Evolutionary conservation across 129 eudicot genomes (phyloP), one percentile per base, ranked within the genome.

Genomic region (Artemisia annua): DNA sequence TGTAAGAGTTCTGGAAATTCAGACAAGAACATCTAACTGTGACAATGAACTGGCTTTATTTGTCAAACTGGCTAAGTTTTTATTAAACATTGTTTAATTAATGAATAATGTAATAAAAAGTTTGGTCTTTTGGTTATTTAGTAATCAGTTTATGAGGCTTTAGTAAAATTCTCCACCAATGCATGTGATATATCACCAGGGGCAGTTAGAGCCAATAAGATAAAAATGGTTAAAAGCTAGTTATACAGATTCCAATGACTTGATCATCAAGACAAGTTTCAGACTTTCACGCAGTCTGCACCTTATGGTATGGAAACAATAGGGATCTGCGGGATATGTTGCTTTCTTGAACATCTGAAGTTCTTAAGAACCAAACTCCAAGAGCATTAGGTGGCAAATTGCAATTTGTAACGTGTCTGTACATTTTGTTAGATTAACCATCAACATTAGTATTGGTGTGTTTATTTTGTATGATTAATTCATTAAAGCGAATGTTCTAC

Each of bases 401-500:
- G 10, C 46, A 39, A 7, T 39, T 7, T 39, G 17, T 63, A 28
- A 43, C 54, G 54, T 11, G 52, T 53, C 6, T 58, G 26, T 46
- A 24, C 48, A 66, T 66, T 15, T 54, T 22, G 43, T 3, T 30
- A 6, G 22, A 18, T 28, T 39, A 39, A 39, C 10, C 46, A 39
- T 39, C 46, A 39, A 35, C 4, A 1, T 35, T 35, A 35, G 46
- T 39, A 35, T 35, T 35, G 43, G 46, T 39, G 46, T 39, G 46
- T 8, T 39, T 39, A 39, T 39, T 48, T 30, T 3, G 19, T 69
- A 68, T 30, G 28, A 48, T 48, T 10, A 51, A 43, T 52, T 32
- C 24, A 24, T 71, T 28, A 19, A 72, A n/a, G 30, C 61, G 17
- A 26, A 39, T 24, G 48, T 53, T 63, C 19, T 44, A 64, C 78